These are phyloP conservation scores for Dissophora globulifera DNA, from an alignment of 192 early-diverging fungal genomes.

Conservation along the genomic window DNA sequence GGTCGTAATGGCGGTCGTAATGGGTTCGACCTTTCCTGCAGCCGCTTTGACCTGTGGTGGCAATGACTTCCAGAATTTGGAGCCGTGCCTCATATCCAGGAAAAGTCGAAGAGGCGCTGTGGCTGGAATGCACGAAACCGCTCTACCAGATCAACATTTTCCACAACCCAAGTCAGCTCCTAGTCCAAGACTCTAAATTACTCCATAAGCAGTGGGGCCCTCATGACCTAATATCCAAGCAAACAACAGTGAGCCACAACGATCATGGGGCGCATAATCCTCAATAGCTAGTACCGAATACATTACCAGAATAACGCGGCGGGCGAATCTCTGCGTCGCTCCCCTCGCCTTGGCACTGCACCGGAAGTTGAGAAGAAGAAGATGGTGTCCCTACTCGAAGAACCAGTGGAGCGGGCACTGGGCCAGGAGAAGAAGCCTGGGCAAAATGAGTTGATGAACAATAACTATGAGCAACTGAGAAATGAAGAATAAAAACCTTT, in stretches of 20 bases:
- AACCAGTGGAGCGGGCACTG: background rate
- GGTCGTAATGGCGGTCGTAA: background rate
- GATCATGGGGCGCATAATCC: background rate
- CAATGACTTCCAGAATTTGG: slow-evolving; percentile 7
- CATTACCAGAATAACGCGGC: too few species aligned
- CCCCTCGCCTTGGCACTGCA: too few species aligned
- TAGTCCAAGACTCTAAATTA: slow-evolving; percentile 6
- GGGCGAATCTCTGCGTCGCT: too few species aligned
- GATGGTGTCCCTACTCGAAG: background rate
- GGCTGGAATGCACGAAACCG: slow-evolving; percentile 2
- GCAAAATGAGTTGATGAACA: too few species aligned
- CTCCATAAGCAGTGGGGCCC: slow-evolving; percentile 4
- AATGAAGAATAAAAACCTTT: too few species aligned
- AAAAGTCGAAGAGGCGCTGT: slow-evolving; percentile 3
- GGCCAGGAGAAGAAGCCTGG: background rate
- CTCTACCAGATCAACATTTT: slow-evolving; percentile 9
- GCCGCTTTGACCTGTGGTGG: background rate
- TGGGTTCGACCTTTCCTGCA: slow-evolving; percentile 15
- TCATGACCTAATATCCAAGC: background rate
- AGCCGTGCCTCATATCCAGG: slow-evolving; percentile 8
- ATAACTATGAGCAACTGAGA: too few species aligned
- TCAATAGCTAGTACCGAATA: slow-evolving; percentile 6
- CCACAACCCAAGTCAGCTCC: slow-evolving; percentile 2
- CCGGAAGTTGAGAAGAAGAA: too few species aligned
- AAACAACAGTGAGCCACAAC: slow-evolving; percentile 1